phyloP scores from a whole-genome alignment of 345 rosid genomes.

The Syzygium oleosum region DNA sequence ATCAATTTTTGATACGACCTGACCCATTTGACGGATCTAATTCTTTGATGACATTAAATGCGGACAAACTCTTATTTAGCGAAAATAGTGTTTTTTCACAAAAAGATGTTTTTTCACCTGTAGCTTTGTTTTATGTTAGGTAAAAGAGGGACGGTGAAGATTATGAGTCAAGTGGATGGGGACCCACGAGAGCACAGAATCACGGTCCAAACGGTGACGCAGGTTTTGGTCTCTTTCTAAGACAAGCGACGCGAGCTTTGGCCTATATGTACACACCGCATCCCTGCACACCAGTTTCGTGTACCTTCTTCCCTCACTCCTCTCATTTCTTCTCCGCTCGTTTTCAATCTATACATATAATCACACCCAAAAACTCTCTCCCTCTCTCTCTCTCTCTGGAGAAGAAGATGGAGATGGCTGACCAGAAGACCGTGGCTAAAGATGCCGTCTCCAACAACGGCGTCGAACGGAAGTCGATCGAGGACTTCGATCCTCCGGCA shows the following conservation, averaged over 20 bases:
- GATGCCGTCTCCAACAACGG: not conserved
- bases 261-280: not conserved
- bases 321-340: not conserved
- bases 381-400: too few relatives aligned
- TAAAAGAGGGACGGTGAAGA: not conserved
- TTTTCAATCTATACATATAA: not conserved
- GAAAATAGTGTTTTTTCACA: too few relatives aligned
- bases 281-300: not conserved
- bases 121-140: not conserved
- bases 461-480: not conserved
- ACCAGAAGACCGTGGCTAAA: not conserved
- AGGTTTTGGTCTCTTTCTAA: not conserved
- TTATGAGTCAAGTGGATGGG: too few relatives aligned
- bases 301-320: not conserved
- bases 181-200: not conserved
- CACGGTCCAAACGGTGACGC: not conserved
- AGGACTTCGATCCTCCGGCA: constrained; percentile 38
- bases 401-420: not conserved
- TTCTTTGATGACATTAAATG: too few relatives aligned
- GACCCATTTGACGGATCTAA: too few relatives aligned
- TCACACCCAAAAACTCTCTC: not conserved
- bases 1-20: too few relatives aligned
- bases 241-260: not conserved
- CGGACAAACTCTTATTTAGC: too few relatives aligned
- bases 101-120: too few relatives aligned